Base-by-base conservation (phyloP, 2,329 filamentous ascomycete genomes). In the Aspergillus vadensis region DNA sequence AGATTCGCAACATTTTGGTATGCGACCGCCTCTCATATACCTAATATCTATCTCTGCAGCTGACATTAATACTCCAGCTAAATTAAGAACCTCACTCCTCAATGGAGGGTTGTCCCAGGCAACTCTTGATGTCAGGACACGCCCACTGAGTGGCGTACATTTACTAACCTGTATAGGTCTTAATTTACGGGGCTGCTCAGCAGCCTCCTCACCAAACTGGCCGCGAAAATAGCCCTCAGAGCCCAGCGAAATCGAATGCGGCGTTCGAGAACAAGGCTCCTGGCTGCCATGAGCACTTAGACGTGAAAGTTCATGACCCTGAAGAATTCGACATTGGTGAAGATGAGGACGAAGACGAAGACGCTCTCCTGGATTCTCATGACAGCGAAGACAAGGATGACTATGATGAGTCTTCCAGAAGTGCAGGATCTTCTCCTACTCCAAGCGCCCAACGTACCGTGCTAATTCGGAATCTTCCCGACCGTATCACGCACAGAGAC, bases 401-500 rank as follows among this genome's bases (percentile, higher is more conserved):
- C 14, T 63, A 58, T 21, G 66, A 67, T 10, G 63, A 63, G 38
- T 63, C 59, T 36, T 65, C 67, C 19, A 59, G 60, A 32, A 66
- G 61, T 36, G 64, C 63, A 44, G 64, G 62, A 25, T 66, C 61
- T 8, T 64, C 59, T 21, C 52, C 60, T 17, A 58, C 56, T 2
- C 63, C 61, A 14, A 39, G 59, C 17, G 67, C 67, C 7, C 70
- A 70, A 41, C 72, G 72, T 7, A 76, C 73, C 4, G 55, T 96
- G 21, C 77, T 85, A 21, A 78, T 94, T 53, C 77, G 76, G 38
- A 87, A 88, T 60, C 80, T 95, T 1, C 79, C 88, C 1, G 83
- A 87, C 5, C 80, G 79, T 2, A 84, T 83, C 14, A 89, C 86
- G 0, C 85, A 90, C 69, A 81, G 81, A 50, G 90, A 95, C 63